Conservation (phyloP, 2,329 filamentous ascomycete genomes). For the Pestalotiopsis sp. region DNA sequence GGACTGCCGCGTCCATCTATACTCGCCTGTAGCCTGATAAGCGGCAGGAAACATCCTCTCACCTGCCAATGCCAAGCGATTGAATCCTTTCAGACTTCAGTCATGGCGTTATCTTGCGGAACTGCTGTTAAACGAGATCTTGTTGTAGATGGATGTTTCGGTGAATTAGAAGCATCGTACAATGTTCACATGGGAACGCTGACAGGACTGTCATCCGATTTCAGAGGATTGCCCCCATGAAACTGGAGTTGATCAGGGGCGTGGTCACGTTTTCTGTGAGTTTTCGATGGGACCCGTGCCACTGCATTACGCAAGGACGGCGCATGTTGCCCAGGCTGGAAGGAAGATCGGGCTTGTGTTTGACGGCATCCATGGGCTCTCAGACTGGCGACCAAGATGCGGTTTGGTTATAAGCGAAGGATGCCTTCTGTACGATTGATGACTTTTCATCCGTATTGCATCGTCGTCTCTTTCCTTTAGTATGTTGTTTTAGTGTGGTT, state of each 20-base stretch:
- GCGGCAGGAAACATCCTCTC: no score
- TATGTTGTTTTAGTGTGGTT: not conserved
- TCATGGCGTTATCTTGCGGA: no score
- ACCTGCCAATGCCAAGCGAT: no score
- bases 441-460: not conserved
- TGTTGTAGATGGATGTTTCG: not conserved
- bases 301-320: not conserved
- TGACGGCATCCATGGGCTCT: not conserved
- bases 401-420: not conserved
- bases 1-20: no score
- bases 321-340: not conserved
- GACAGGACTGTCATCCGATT: not conserved
- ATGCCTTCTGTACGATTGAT: not conserved
- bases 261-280: not conserved
- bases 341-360: not conserved
- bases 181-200: not conserved
- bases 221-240: not conserved
- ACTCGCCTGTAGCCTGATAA: no score
- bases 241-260: not conserved
- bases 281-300: not conserved
- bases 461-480: not conserved
- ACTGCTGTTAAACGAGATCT: not conserved
- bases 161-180: not conserved
- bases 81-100: no score
- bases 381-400: not conserved